Evolutionary conservation across 1,284 basidiomycete genomes (phyloP), one percentile per base, ranked within the genome.

Genomic region (Cutaneotrichosporon dermatis): DNA sequence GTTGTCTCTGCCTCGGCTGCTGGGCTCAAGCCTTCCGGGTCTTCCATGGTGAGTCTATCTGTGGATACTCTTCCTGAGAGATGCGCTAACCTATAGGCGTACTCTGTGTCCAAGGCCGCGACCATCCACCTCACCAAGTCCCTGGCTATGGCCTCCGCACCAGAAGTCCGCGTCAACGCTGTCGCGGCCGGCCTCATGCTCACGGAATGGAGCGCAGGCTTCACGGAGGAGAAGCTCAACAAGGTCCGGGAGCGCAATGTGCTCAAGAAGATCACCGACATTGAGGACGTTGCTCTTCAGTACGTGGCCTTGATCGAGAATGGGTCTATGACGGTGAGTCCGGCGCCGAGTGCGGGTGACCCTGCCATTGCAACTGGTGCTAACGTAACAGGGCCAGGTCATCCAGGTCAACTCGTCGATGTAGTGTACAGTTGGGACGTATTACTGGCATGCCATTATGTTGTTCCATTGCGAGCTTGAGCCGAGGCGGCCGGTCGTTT

Each of bases 191-290:
- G 67, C 37, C 51, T 68, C 34, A 62, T 68, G 48, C 57, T 63
- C 39, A 68, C 67, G 42, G 67, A 68, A 34, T 68, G 67, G 67
- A 50, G 59, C 35, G 57, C 60, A 40, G 59, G 60, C n/a, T 64
- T 66, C 49, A 46, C 61, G 33, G 46, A 63, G 37, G 65, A 65
- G 45, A 46, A 56, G 42, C 57, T 62, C 40, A 54, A 60, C 16
- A 42, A 42, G 39, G 57, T 62, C 41, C 39, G 49, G 37, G 43
- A 59, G 54, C 55, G 39, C 43, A 62, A 55, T 42, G 51, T 58
- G 10, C 51, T 62, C 7, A 50, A 62, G 40, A 57, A 60, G 46
- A 49, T 61, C 12, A 56, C 61, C 13, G 55, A 58, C 46, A 46
- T 58, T 6, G 61, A 59, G 43, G 60, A 62, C 51, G 57, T 62